These are phyloP conservation scores for Lachancea sp. DNA, from an alignment of 805 yeast species.

Conservation along the genomic window DNA sequence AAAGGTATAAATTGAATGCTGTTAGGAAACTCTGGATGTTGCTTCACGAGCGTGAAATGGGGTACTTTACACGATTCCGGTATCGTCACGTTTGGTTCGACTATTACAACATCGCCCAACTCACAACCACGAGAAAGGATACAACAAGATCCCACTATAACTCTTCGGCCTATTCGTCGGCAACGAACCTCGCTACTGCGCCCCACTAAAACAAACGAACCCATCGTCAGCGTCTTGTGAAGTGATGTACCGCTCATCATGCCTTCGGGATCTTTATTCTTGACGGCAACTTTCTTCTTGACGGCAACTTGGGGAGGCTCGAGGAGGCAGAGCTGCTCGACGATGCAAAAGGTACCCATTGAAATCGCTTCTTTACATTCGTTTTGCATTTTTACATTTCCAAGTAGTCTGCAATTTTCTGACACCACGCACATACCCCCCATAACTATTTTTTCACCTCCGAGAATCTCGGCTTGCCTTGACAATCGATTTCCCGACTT, in stretches of 20 bases:
- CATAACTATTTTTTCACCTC: constrained; percentile 39
- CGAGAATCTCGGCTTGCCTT: constrained; percentile 37
- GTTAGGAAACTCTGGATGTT: neutral
- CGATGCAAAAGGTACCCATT: constrained; percentile 8
- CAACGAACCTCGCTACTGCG: constrained; percentile 1
- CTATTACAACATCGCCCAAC: constrained; percentile 10
- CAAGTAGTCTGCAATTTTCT: constrained; percentile 32
- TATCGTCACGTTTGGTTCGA: constrained; percentile 6
- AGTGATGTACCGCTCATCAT: neutral
- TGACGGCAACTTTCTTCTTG: constrained; percentile 4
- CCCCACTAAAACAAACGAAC: constrained; percentile 7
- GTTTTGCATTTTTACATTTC: constrained; percentile 26
- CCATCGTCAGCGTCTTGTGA: constrained; percentile 4
- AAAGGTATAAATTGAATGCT: constrained; percentile 5
- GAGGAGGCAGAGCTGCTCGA: constrained; percentile 2
- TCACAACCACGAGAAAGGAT: constrained; percentile 7
- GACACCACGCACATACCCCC: constrained; percentile 36
- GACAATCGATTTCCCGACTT: constrained; percentile 46
- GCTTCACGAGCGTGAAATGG: constrained; percentile 7
- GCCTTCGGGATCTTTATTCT: neutral
- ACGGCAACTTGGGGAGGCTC: constrained; percentile 8
- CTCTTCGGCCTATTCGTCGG: constrained; percentile 7
- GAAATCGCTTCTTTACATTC: constrained; percentile 10
- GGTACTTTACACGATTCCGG: constrained; percentile 11
- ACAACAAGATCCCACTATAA: constrained; percentile 5